Evolutionary conservation across 1,284 basidiomycete species (phyloP).

Genomic region (Fomitopsis pinicola): DNA sequence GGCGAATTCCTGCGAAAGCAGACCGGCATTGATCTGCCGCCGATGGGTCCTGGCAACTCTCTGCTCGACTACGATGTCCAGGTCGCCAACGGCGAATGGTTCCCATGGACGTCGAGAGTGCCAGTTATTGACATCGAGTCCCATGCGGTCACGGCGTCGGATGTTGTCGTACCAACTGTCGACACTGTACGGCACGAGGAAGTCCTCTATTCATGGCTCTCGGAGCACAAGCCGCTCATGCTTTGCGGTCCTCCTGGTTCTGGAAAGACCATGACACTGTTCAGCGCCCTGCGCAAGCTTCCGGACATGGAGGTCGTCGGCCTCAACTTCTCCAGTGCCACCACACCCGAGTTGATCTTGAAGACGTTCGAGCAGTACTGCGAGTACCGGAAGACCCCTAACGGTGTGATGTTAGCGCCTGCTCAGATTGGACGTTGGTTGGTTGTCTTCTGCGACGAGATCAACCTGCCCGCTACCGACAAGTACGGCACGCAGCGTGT

Average conservation of each 20-base stretch:
- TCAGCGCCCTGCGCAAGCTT: slow-evolving; percentile 95
- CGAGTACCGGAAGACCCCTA: slow-evolving; percentile 98
- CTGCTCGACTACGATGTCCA: slow-evolving; percentile 97
- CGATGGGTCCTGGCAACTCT: slow-evolving; percentile 69
- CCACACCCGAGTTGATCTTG: slow-evolving; percentile 95
- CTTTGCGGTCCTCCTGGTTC: slow-evolving; percentile 98
- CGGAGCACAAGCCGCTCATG: slow-evolving; percentile 98
- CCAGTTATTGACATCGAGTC: slow-evolving; percentile 97
- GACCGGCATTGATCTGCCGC: slow-evolving; percentile 89
- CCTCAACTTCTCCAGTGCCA: slow-evolving; percentile 98
- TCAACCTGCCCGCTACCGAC: slow-evolving; percentile 96
- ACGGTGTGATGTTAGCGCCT: slow-evolving; percentile 92
- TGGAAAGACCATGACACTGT: slow-evolving; percentile 99
- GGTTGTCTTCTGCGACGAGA: slow-evolving; percentile 99
- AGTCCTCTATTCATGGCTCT: slow-evolving; percentile 97
- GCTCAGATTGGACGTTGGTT: slow-evolving; percentile 97
- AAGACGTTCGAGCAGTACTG: slow-evolving; percentile 99
- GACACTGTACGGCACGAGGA: slow-evolving; percentile 99
- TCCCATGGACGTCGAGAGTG: slow-evolving; percentile 88
- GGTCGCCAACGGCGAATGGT: slow-evolving; percentile 83
- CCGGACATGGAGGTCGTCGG: slow-evolving; percentile 99
- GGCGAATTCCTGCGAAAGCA: slow-evolving; percentile 85
- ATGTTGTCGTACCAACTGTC: slow-evolving; percentile 97
- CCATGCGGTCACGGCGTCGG: slow-evolving; percentile 91
- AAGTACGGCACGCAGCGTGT: slow-evolving; percentile 99